Evolutionary conservation across 169 alveolate genomes (phyloP).

Genomic region (Plasmodium gaboni): DNA sequence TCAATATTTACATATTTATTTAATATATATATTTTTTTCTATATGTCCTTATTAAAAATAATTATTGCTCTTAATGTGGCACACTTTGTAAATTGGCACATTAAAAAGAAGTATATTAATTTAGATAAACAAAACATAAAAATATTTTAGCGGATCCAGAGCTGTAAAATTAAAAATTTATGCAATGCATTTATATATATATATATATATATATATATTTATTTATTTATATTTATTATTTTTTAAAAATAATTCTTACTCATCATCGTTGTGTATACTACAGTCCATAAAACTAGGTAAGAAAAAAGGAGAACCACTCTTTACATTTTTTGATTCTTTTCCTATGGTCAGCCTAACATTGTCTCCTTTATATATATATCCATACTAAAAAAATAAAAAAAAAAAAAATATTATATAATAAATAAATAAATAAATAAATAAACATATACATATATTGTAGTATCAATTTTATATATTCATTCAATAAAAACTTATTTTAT

Average conservation of each 20-base stretch:
- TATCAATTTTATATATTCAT: background rate
- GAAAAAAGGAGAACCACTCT: constrained; percentile 64
- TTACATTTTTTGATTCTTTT: constrained; percentile 51
- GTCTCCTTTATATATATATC: constrained; percentile 73
- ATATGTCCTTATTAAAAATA: too few relatives aligned
- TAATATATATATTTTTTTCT: background rate
- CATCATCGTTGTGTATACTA: constrained; percentile 67
- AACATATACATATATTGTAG: background rate
- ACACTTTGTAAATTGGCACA: too few relatives aligned
- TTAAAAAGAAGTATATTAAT: background rate
- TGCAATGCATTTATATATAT: background rate
- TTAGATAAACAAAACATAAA: constrained; percentile 57
- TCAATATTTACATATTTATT: background rate
- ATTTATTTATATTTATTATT: background rate
- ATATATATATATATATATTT: background rate
- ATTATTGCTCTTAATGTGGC: too few relatives aligned
- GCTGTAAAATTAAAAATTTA: constrained; percentile 19
- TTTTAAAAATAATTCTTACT: constrained; percentile 14
- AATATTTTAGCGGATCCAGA: constrained; percentile 71
- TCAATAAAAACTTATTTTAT: too few relatives aligned
- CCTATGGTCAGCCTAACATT: constrained; percentile 69
- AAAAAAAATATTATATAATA: too few relatives aligned
- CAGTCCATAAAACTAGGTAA: constrained; percentile 64
- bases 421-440: background rate
- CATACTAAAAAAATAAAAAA: constrained; percentile 19